Conservation (phyloP, 2,329 filamentous ascomycete genomes). For the Fusarium sp. region DNA sequence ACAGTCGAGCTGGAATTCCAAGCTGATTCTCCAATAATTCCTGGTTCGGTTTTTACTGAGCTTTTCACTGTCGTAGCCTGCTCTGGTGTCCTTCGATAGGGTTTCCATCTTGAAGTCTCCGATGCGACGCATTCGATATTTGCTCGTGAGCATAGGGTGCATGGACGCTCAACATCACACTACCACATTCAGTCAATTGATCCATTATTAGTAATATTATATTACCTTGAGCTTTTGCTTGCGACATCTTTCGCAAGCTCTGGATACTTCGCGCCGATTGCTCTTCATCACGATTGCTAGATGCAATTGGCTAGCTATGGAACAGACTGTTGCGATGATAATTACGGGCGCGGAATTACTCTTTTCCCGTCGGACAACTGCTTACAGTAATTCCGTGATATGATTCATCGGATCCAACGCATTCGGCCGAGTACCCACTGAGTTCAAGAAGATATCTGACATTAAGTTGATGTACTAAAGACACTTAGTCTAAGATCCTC, state of each 20-base stretch:
- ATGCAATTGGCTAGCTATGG: accelerated
- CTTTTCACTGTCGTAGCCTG: accelerated
- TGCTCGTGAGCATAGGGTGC: neutral
- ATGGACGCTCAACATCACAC: neutral
- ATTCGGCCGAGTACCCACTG: neutral
- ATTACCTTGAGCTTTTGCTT: conserved; percentile 11
- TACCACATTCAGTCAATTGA: neutral
- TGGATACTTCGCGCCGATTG: neutral
- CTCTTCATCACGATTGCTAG: neutral
- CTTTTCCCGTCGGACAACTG: neutral
- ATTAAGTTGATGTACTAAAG: too few species aligned
- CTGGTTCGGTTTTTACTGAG: accelerated
- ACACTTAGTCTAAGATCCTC: too few species aligned
- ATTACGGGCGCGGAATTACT: accelerated
- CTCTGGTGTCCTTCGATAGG: accelerated
- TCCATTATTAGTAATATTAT: accelerated
- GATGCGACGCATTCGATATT: neutral
- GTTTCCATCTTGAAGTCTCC: neutral
- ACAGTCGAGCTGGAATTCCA: conserved; percentile 22
- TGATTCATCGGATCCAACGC: accelerated
- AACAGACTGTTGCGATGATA: neutral
- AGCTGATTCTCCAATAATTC: neutral
- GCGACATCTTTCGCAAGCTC: conserved; percentile 13
- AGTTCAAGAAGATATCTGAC: too few species aligned
- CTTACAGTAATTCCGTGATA: accelerated